Evolutionary conservation across 2,329 filamentous ascomycete species (phyloP), one percentile per base, ranked within the genome.

Genomic region (Pseudopyricularia javanii): DNA sequence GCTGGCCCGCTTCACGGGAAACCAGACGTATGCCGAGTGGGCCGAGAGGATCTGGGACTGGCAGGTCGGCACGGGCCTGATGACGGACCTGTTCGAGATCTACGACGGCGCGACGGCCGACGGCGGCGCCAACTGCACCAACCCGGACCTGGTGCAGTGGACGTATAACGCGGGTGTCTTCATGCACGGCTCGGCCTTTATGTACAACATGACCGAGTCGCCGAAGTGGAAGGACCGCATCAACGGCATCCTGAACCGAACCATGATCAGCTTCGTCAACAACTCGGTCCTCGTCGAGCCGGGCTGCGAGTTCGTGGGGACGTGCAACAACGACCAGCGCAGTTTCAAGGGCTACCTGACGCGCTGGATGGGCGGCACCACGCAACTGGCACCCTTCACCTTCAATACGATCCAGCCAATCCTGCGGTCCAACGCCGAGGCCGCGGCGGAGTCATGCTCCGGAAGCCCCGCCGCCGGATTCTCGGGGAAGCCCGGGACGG

Each of bases 181-280:
- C 54, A 61, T 81, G 28, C 66, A 73, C 49, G 80, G 80, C 2
- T 74, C 75, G 0, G 78, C 80, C 0, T 74, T 72, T 57, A 74
- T 83, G 73, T 84, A 79, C 62, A 80, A 82, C 57, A 69, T 60
- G n/a, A n/a, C n/a, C n/a, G n/a, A n/a, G n/a, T n/a, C n/a, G n/a
- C n/a, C 52, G 1, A 58, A 55, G n/a, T 76, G 74, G 69, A 67
- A 73, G 68, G 67, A 65, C 7, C 68, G 75, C 32, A 62, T 74
- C 1, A 61, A 69, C 26, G 71, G 72, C 15, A 70, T 83, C 49
- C 61, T 81, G 28, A 66, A 70, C 7, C 61, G 54, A 17, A 62
- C 65, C 4, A 65, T 72, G 48, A 60, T 62, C 22, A 72, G 75
- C 59, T 80, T 81, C 66, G 70, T 71, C 52, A 63, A 72, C 51